These are phyloP conservation scores for Serendipita sp. DNA, from an alignment of 1,284 basidiomycete genomes.

Conservation along the genomic window DNA sequence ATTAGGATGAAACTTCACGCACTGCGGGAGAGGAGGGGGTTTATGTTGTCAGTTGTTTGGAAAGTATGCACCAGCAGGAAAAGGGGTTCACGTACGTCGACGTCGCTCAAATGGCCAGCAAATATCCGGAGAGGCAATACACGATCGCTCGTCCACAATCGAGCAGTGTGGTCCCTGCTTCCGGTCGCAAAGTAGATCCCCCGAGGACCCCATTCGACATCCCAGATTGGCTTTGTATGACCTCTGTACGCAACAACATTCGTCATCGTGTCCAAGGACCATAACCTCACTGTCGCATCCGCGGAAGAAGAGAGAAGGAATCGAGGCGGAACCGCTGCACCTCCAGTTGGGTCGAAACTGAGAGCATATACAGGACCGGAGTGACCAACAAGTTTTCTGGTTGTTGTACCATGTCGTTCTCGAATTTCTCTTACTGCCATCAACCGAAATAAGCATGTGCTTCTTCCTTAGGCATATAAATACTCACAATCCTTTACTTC, in stretches of 20 bases:
- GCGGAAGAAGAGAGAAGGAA: conserved; percentile 89
- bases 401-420: conserved; percentile 67
- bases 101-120: conserved; percentile 92
- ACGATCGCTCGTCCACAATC: conserved; percentile 92
- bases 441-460: too few relatives aligned
- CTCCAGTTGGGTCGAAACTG: conserved; percentile 82
- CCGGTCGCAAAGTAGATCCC: conserved; percentile 98
- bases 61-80: conserved; percentile 9
- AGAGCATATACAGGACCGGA: conserved; percentile 93
- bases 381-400: conserved; percentile 90
- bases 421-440: conserved; percentile 47
- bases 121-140: conserved; percentile 82
- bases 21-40: conserved; percentile 33
- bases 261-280: conserved; percentile 91
- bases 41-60: conserved; percentile 9
- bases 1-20: conserved; percentile 93
- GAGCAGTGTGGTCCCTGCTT: conserved; percentile 85
- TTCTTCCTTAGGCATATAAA: background rate
- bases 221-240: conserved; percentile 97
- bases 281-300: conserved; percentile 81
- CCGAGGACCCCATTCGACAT: conserved; percentile 94
- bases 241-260: conserved; percentile 91
- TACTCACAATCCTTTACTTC: conserved; percentile 54
- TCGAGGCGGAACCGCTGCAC: conserved; percentile 73
- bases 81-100: conserved; percentile 61